phyloP scores from a whole-genome alignment of 768 basidiomycete genomes.

The Galerina sulciceps region DNA sequence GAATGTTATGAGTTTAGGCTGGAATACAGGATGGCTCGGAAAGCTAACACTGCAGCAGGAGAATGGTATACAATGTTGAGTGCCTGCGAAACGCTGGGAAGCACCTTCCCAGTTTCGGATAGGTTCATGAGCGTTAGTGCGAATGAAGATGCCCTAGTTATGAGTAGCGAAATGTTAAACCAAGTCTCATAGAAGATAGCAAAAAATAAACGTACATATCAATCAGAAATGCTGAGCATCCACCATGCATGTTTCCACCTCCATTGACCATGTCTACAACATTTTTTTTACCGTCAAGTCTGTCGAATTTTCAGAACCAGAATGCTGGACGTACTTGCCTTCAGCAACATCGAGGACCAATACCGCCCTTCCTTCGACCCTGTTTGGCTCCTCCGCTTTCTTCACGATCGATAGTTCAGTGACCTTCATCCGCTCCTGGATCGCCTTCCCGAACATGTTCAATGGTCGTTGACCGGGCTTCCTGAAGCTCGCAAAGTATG shows the following conservation, averaged over 20 bases:
- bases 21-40: neutral
- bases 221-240: slow-evolving; percentile 55
- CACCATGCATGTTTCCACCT: slow-evolving; percentile 51
- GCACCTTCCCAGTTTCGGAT: slow-evolving; percentile 26
- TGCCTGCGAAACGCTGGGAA: slow-evolving; percentile 50
- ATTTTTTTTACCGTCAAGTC: too few species aligned
- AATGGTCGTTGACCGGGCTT: slow-evolving; percentile 11
- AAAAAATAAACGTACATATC: slow-evolving; percentile 44
- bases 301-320: too few species aligned
- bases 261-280: slow-evolving; percentile 56
- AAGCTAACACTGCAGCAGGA: slow-evolving; percentile 51
- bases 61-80: slow-evolving; percentile 59
- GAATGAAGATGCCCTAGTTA: slow-evolving; percentile 50
- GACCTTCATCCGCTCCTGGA: slow-evolving; percentile 30
- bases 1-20: neutral
- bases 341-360: slow-evolving; percentile 42
- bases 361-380: slow-evolving; percentile 46
- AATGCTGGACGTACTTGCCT: slow-evolving; percentile 28
- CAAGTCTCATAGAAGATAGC: neutral
- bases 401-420: slow-evolving; percentile 41
- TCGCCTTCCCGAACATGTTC: slow-evolving; percentile 25
- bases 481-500: slow-evolving; percentile 15
- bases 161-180: neutral
- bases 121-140: slow-evolving; percentile 42
- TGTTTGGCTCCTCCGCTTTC: slow-evolving; percentile 46